Evolutionary conservation across 495 filamentous ascomycete species (phyloP).

Genomic region (Aspergillus mulundensis): DNA sequence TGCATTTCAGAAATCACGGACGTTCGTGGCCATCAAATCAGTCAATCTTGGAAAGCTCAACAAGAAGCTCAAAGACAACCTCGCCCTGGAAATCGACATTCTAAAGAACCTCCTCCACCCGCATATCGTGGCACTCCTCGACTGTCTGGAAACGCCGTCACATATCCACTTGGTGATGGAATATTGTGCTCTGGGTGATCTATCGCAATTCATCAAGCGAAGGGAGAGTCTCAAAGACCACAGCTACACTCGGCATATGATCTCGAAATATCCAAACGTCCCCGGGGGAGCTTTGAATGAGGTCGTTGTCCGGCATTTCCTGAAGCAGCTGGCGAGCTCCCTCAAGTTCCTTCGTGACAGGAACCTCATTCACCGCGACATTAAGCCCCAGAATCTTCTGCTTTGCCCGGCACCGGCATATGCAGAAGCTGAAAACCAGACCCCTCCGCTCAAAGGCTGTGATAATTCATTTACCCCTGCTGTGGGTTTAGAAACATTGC

Average conservation of each 20-base stretch:
- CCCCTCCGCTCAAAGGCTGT: constrained; percentile 59
- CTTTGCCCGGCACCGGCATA: constrained; percentile 78
- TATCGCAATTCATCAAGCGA: constrained; percentile 93
- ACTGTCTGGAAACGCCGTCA: constrained; percentile 77
- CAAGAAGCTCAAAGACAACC: constrained; percentile 92
- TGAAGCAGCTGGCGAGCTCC: constrained; percentile 92
- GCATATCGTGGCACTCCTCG: constrained; percentile 93
- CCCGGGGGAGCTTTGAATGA: constrained; percentile 81
- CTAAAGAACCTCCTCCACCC: constrained; percentile 89
- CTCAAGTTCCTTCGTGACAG: constrained; percentile 79
- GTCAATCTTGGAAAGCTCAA: constrained; percentile 86
- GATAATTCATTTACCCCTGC: constrained; percentile 73
- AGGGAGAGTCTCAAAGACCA: constrained; percentile 72
- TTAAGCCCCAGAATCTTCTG: constrained; percentile 95
- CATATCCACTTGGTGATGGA: constrained; percentile 99
- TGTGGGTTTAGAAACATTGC: constrained; percentile 78
- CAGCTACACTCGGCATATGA: constrained; percentile 75
- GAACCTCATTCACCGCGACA: constrained; percentile 91
- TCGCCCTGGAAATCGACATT: constrained; percentile 91
- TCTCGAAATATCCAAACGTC: constrained; percentile 83
- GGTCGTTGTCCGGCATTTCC: constrained; percentile 88
- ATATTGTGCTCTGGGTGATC: constrained; percentile 90
- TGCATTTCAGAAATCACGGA: constrained; percentile 48
- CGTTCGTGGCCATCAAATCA: constrained; percentile 90
- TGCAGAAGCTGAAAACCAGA: constrained; percentile 46